Evolutionary conservation across 2,329 filamentous ascomycete species (phyloP).

Genomic region (Colletotrichum cordylinicola): DNA sequence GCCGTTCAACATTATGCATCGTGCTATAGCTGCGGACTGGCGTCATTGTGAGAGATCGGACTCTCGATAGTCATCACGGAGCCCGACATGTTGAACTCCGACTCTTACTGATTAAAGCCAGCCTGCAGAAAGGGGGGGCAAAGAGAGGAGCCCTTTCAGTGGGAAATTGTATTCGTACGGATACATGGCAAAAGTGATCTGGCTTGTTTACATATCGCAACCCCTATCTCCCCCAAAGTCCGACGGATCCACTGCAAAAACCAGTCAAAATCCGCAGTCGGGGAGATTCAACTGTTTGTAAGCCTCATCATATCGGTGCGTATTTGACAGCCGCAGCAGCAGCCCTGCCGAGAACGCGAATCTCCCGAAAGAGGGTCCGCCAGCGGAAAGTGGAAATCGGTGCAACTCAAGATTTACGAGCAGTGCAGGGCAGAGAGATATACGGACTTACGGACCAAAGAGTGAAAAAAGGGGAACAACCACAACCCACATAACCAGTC

Average conservation of each 20-base stretch:
- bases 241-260: background rate
- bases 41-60: background rate
- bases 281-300: background rate
- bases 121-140: background rate
- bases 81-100: background rate
- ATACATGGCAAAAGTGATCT: background rate
- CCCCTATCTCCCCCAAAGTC: background rate
- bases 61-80: background rate
- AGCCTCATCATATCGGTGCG: background rate
- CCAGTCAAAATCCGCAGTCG: background rate
- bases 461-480: background rate
- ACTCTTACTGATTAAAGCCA: background rate
- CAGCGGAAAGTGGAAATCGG: background rate
- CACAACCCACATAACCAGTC: background rate
- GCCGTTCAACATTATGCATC: background rate
- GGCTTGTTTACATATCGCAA: background rate
- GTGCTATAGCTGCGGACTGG: background rate
- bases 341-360: background rate
- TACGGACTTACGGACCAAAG: background rate
- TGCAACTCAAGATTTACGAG: conserved; percentile 14
- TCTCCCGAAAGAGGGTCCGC: background rate
- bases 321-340: background rate
- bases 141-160: background rate
- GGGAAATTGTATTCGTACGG: background rate
- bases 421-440: background rate